phyloP scores from a whole-genome alignment of 192 early-diverging fungal genomes.

The Podila epicladia region DNA sequence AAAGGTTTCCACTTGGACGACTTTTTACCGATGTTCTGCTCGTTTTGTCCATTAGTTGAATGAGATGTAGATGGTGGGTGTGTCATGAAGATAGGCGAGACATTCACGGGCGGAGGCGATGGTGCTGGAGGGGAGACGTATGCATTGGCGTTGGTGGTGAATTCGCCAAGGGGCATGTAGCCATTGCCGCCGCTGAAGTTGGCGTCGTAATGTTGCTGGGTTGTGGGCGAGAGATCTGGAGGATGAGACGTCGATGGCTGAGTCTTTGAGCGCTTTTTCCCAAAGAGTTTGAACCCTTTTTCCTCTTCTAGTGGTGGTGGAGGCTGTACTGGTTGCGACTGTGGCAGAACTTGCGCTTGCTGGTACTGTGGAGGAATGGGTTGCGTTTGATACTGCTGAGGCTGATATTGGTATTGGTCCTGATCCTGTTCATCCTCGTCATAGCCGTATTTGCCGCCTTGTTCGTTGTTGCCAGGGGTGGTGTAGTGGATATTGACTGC shows the following conservation, averaged over 20 bases:
- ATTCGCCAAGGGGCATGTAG: slow-evolving; percentile 5
- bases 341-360: slow-evolving; percentile 8
- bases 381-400: not conserved
- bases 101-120: slow-evolving; percentile 1
- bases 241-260: slow-evolving; percentile 10
- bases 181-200: not conserved
- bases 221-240: not conserved
- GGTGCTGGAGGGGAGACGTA: not conserved
- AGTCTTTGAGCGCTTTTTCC: slow-evolving; percentile 34
- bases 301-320: slow-evolving; percentile 4
- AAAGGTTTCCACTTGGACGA: slow-evolving; percentile 40
- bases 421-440: not conserved
- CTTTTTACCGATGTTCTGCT: not conserved
- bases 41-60: not conserved
- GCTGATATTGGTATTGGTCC: not conserved
- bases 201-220: slow-evolving; percentile 1
- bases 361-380: slow-evolving; percentile 9
- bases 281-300: not conserved
- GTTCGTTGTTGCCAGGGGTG: not conserved
- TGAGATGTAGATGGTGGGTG: slow-evolving; percentile 16
- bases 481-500: not conserved
- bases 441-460: not conserved
- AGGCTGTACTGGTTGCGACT: slow-evolving; percentile 3
- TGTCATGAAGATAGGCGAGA: slow-evolving; percentile 25
- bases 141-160: slow-evolving; percentile 1